These are phyloP conservation scores for Paraleonurus japonicus DNA, from an alignment of 257 asterid genomes.

Conservation along the genomic window DNA sequence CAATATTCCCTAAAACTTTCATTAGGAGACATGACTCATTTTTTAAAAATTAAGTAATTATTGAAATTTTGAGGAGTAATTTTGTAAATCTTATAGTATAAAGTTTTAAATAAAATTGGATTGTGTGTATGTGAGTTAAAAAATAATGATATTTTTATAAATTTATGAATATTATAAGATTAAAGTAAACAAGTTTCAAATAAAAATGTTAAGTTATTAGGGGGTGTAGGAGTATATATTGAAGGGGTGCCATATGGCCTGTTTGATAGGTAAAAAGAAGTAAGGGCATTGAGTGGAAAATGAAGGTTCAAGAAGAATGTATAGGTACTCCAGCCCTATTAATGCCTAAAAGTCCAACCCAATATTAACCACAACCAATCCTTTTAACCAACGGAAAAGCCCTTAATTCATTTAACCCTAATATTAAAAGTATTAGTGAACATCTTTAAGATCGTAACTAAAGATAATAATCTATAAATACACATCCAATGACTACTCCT, in stretches of 20 bases:
- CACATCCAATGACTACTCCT: conserved; percentile 26
- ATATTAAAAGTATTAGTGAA: background rate
- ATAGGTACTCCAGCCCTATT: conserved; percentile 36
- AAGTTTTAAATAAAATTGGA: no score
- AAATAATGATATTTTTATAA: no score
- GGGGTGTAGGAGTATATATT: no score
- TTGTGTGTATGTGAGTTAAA: no score
- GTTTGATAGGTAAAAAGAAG: conserved; percentile 5
- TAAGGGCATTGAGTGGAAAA: conserved; percentile 26
- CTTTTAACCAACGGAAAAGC: conserved; percentile 19
- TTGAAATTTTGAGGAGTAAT: no score
- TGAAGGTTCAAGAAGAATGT: conserved; percentile 17
- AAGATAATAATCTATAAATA: background rate
- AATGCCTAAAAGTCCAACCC: conserved; percentile 36
- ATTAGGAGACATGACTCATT: no score
- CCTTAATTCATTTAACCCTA: conserved; percentile 21
- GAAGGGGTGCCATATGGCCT: background rate
- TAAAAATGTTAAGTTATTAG: no score
- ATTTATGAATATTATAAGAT: no score
- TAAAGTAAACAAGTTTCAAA: no score
- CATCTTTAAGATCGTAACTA: conserved; percentile 11
- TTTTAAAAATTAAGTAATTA: no score
- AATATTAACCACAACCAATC: conserved; percentile 25
- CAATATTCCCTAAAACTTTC: no score
- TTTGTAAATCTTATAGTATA: no score